Base-by-base conservation (phyloP, 768 basidiomycete genomes). In the Mycena latifolia region DNA sequence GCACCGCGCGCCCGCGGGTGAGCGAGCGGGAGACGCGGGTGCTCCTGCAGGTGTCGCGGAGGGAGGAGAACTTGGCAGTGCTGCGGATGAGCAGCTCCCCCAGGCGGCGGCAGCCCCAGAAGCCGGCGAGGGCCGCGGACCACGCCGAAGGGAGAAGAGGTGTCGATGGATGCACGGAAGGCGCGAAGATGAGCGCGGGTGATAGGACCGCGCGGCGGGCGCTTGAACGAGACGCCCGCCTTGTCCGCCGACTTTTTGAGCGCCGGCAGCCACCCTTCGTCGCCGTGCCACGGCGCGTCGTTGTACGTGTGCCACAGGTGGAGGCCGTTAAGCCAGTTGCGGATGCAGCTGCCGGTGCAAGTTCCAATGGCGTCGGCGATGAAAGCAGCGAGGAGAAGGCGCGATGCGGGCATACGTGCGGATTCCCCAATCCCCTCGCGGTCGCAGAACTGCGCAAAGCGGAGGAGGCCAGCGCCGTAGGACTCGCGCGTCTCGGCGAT, bases 401-500 rank as follows among this genome's bases (percentile, higher is more conserved):
- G 48, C 27, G 28, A 27, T 2, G 31, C 51, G 10, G 51, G 31
- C 51, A 52, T 52, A 31, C 31, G 31, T n/a, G 51, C 31, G n/a
- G 14, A 65, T 11, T 39, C 56, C 76, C n/a, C n/a, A n/a, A n/a
- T n/a, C n/a, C n/a, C n/a, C n/a, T n/a, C n/a, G n/a, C n/a, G n/a
- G n/a, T n/a, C n/a, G n/a, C n/a, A n/a, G n/a, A n/a, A n/a, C n/a
- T n/a, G n/a, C n/a, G n/a, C n/a, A n/a, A n/a, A n/a, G n/a, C n/a
- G n/a, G n/a, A n/a, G n/a, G n/a, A n/a, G n/a, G n/a, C n/a, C n/a
- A n/a, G n/a, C n/a, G n/a, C n/a, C n/a, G n/a, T n/a, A n/a, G n/a
- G n/a, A n/a, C n/a, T n/a, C n/a, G n/a, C n/a, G n/a, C n/a, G n/a
- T 75, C 17, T 55, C 53, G 5, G 25, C 35, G 1, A 27, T 15